Percentiles rank a stretch among this genome's conserved stretches.
phyloP scores from a whole-genome alignment of 2,329 filamentous ascomycete species.

The Rhinocladiella similis region DNA sequence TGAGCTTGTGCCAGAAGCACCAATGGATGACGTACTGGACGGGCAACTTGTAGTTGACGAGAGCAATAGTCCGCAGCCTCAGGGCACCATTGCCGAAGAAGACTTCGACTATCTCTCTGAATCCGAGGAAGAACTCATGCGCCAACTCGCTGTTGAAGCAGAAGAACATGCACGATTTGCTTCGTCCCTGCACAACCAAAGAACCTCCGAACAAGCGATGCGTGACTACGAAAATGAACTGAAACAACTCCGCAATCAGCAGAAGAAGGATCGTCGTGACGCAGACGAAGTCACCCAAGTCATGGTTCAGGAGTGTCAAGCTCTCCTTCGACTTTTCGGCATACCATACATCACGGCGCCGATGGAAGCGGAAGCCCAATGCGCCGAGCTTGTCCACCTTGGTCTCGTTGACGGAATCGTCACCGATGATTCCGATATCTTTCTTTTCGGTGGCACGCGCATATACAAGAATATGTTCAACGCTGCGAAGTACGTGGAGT shows the following conservation, averaged over 20 bases:
- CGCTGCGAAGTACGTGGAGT: conserved; percentile 95
- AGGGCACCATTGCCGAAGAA: conserved; percentile 32
- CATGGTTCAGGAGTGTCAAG: conserved; percentile 94
- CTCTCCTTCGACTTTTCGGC: conserved; percentile 84
- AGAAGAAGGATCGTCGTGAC: conserved; percentile 93
- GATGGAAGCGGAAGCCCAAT: conserved; percentile 99
- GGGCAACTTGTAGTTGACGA: background rate
- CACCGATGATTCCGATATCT: conserved; percentile 95
- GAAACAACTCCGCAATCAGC: conserved; percentile 82
- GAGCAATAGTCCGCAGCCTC: background rate
- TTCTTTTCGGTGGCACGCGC: conserved; percentile 91
- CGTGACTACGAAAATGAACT: conserved; percentile 85
- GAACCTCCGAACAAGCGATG: conserved; percentile 64
- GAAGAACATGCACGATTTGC: conserved; percentile 94
- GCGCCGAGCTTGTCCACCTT: conserved; percentile 81
- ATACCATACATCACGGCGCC: conserved; percentile 96
- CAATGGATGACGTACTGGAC: background rate
- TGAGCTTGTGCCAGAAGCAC: background rate
- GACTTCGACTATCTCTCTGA: conserved; percentile 68
- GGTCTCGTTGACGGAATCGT: conserved; percentile 96
- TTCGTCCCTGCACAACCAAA: conserved; percentile 72
- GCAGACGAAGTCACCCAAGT: conserved; percentile 95
- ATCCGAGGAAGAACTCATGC: conserved; percentile 83
- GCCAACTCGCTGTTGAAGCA: conserved; percentile 82
- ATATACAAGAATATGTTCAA: conserved; percentile 99